Base-by-base conservation (phyloP, 108 stramenopile genomes). In the Nitzschia putrida region DNA sequence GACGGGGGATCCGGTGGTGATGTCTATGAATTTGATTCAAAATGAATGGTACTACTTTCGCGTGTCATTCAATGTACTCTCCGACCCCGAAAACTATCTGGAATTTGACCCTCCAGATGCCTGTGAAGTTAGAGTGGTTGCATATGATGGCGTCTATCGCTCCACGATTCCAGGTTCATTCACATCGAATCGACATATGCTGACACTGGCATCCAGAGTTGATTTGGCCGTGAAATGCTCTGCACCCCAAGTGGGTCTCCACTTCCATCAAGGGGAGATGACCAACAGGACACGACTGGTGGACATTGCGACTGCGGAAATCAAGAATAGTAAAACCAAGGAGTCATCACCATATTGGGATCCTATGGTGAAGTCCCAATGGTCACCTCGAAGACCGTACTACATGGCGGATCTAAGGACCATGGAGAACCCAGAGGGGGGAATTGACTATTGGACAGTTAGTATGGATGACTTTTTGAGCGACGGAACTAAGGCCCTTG, bases 91-190 rank as follows among this genome's bases (percentile, higher is more conserved):
- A 13, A 52, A 45, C 12, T 56, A 68, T 7, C 5, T 81, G 11
- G 63, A 59, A 0, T 74, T 77, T 47, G 61, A 38, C 20, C 71
- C 67, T 8, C 22, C 21, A 7, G 34, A 53, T 21, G 71, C 71
- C 40, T 82, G 81, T 61, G 58, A 66, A 3, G 72, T 75, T 6
- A 57, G 57, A 23, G 24, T 59, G n/a, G 64, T 79, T 13, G 81
- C 81, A 3, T 59, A 66, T 68, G 81, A 82, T 61, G 81, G 81
- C 3, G 73, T 82, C 6, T 82, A 59, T 49, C 71, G 80, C 16
- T 71, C 47, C 37, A 55, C 64, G 26, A 61, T 77, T 18, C 69
- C 71, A 9, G 29, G 26, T 20, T 45, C 65, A 3, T 20, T 29
- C 7, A 4, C 45, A n/a, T 21, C 44, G 21, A 22, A 24, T 13